Conservation (phyloP, 2,329 filamentous ascomycete species). For the Epichloe glyceriae region DNA sequence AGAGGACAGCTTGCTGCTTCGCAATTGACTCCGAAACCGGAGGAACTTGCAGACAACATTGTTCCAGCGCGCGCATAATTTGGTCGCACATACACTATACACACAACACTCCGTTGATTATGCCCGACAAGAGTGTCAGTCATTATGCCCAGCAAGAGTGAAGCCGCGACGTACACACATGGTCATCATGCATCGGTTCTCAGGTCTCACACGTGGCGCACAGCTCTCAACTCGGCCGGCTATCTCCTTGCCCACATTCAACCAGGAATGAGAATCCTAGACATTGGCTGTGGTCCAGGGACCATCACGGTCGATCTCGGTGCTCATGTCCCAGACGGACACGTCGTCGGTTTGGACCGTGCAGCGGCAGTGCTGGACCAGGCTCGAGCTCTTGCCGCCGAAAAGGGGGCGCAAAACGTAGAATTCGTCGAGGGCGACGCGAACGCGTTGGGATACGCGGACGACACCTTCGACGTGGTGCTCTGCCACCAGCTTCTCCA, state of each 20-base stretch:
- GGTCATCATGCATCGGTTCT: conserved; percentile 27
- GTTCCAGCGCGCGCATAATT: no score
- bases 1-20: no score
- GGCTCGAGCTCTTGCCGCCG: conserved; percentile 16
- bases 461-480: conserved; percentile 27
- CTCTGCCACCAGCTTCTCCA: conserved; percentile 26
- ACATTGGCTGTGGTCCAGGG: conserved; percentile 35
- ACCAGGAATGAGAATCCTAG: conserved; percentile 26
- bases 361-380: conserved; percentile 18
- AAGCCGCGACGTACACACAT: conserved; percentile 20
- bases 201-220: conserved; percentile 26
- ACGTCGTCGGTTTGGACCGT: conserved; percentile 26
- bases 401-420: conserved; percentile 18
- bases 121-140: not conserved
- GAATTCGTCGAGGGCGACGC: conserved; percentile 20
- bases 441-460: conserved; percentile 20
- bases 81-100: no score
- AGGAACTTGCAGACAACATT: no score
- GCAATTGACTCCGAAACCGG: no score
- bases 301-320: conserved; percentile 32
- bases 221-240: conserved; percentile 27
- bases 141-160: not conserved
- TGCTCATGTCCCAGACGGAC: conserved; percentile 22
- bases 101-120: no score
- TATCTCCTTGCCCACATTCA: conserved; percentile 29